Percentiles rank a stretch among this genome's conserved stretches.
These are phyloP conservation scores for Lodderomyces orthopsilosis DNA, from an alignment of 1,139 yeast species.

Conservation along the genomic window DNA sequence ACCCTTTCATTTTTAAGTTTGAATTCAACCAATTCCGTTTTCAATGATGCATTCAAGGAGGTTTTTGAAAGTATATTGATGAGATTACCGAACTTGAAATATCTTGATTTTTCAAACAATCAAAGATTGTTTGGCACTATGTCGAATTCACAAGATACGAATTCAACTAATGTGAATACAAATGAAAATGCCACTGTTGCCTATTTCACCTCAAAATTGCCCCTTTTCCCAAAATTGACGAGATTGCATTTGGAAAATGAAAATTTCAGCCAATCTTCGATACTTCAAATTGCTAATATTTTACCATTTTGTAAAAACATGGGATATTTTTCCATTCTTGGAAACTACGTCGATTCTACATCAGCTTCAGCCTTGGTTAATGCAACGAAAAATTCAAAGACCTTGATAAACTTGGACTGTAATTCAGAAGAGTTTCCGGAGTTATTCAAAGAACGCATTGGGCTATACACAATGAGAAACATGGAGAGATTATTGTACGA, in stretches of 20 bases:
- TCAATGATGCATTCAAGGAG: slow-evolving; percentile 30
- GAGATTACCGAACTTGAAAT: slow-evolving; percentile 52
- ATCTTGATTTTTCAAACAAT: slow-evolving; percentile 68
- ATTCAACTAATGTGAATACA: background rate
- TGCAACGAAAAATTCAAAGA: slow-evolving; percentile 39
- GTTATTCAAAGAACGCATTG: slow-evolving; percentile 54
- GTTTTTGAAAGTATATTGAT: slow-evolving; percentile 32
- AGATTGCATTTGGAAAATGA: slow-evolving; percentile 65
- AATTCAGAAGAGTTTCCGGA: slow-evolving; percentile 39
- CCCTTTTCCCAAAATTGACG: slow-evolving; percentile 54
- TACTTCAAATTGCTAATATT: slow-evolving; percentile 57
- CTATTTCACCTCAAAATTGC: slow-evolving; percentile 53
- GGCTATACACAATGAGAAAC: slow-evolving; percentile 68
- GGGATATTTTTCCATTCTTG: slow-evolving; percentile 58
- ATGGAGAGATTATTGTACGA: slow-evolving; percentile 49
- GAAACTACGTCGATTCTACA: slow-evolving; percentile 51
- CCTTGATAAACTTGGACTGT: slow-evolving; percentile 40
- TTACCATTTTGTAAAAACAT: slow-evolving; percentile 60
- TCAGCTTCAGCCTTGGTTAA: slow-evolving; percentile 40
- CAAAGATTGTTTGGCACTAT: slow-evolving; percentile 48
- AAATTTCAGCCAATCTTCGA: slow-evolving; percentile 42
- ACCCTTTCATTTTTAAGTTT: slow-evolving; percentile 62
- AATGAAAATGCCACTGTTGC: slow-evolving; percentile 23
- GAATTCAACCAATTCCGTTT: slow-evolving; percentile 59
- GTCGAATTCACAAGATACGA: slow-evolving; percentile 5